Evolutionary conservation across 495 filamentous ascomycete genomes (phyloP).

Genomic region (Penicillium herquei): DNA sequence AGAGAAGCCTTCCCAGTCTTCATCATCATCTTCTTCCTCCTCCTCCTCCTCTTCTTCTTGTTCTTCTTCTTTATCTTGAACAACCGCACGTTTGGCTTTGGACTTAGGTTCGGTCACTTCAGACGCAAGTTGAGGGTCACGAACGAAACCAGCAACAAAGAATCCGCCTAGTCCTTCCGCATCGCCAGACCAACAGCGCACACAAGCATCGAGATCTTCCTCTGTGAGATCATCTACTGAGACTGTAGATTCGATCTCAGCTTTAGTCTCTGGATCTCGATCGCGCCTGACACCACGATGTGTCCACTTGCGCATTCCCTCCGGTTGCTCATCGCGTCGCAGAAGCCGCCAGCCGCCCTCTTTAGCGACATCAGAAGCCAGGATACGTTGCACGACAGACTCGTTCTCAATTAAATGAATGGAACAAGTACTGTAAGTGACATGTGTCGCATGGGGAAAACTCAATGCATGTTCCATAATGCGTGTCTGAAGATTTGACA

Average conservation of each 20-base stretch:
- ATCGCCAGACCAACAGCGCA: slow-evolving; percentile 77
- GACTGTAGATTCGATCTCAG: slow-evolving; percentile 3
- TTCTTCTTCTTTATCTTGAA: slow-evolving; percentile 12
- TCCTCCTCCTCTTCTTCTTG: slow-evolving; percentile 21
- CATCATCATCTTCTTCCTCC: slow-evolving; percentile 27
- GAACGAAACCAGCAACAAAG: slow-evolving; percentile 66
- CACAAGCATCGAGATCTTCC: slow-evolving; percentile 67
- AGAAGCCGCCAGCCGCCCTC: slow-evolving; percentile 74
- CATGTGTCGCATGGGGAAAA: slow-evolving; percentile 72
- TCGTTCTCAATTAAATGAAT: slow-evolving; percentile 87
- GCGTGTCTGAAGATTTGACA: slow-evolving; percentile 73
- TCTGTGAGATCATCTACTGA: slow-evolving; percentile 37
- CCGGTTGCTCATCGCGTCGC: slow-evolving; percentile 64
- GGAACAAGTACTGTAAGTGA: slow-evolving; percentile 93
- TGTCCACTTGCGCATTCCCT: slow-evolving; percentile 68
- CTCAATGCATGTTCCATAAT: slow-evolving; percentile 78
- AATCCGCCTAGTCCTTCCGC: slow-evolving; percentile 75
- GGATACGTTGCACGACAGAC: slow-evolving; percentile 67
- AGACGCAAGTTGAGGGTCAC: slow-evolving; percentile 33
- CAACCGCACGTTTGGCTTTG: not conserved
- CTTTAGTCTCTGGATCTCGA: slow-evolving; percentile 7
- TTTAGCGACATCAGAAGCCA: slow-evolving; percentile 63
- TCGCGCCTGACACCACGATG: slow-evolving; percentile 58
- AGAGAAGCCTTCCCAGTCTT: slow-evolving; percentile 49
- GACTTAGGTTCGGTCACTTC: not conserved